Conservation (phyloP, 2,329 filamentous ascomycete species). For the Fusarium sp. region DNA sequence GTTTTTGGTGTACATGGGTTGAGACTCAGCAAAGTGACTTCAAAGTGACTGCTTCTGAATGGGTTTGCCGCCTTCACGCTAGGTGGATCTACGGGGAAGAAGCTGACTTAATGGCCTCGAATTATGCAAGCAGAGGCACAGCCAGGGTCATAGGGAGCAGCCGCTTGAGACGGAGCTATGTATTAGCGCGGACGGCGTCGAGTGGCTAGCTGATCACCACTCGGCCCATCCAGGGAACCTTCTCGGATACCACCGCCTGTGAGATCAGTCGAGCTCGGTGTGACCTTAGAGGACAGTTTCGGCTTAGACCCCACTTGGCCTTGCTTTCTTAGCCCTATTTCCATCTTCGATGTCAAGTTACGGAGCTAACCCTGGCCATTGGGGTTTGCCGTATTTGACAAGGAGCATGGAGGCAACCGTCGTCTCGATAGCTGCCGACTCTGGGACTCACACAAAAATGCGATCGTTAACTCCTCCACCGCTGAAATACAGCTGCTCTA, state of each 20-base stretch:
- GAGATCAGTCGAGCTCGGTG: background rate
- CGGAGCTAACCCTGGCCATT: too few species aligned
- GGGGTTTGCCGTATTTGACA: too few species aligned
- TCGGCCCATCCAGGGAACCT: background rate
- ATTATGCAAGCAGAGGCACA: background rate
- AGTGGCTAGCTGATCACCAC: background rate
- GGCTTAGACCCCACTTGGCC: too few species aligned
- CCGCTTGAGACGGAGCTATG: background rate
- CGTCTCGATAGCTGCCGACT: too few species aligned
- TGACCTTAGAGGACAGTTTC: too few species aligned
- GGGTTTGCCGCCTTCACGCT: background rate
- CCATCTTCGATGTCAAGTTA: too few species aligned
- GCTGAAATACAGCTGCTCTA: too few species aligned
- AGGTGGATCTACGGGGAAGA: background rate
- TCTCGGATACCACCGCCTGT: background rate
- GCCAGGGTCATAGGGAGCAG: background rate
- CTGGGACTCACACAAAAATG: too few species aligned
- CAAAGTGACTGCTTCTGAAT: background rate
- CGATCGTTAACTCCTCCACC: too few species aligned
- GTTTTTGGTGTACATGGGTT: background rate
- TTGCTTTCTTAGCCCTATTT: too few species aligned
- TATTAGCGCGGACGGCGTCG: background rate
- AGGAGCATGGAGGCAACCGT: too few species aligned
- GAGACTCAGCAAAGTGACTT: background rate
- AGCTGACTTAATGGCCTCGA: background rate